phyloP scores from a whole-genome alignment of 768 basidiomycete species.

The Hemileccinum impolitum region DNA sequence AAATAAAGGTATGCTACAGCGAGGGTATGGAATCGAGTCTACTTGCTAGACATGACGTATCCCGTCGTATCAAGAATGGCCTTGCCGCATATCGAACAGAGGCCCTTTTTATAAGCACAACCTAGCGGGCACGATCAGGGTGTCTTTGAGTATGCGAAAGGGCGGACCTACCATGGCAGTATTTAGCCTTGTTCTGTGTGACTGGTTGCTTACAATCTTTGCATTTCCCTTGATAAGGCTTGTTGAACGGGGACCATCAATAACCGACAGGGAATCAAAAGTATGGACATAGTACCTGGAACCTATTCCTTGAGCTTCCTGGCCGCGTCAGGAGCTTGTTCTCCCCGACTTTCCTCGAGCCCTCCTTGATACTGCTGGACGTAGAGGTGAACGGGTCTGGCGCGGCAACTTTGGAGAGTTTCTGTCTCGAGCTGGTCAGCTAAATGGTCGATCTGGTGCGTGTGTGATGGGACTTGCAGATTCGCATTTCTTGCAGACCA shows the following conservation, averaged over 20 bases:
- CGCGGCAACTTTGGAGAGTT: constrained; percentile 87
- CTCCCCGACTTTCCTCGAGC: constrained; percentile 77
- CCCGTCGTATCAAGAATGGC: constrained; percentile 79
- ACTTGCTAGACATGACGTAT: constrained; percentile 86
- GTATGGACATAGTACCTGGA: constrained; percentile 55
- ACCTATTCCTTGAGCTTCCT: constrained; percentile 71
- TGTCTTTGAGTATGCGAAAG: constrained; percentile 3
- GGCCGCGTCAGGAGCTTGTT: constrained; percentile 76
- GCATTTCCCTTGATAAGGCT: constrained; percentile 87
- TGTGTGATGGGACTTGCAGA: constrained; percentile 41
- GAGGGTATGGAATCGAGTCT: constrained; percentile 24
- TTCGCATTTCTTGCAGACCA: constrained; percentile 91
- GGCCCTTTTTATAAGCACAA: constrained; percentile 83
- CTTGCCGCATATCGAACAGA: constrained; percentile 87
- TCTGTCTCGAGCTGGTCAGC: constrained; percentile 43
- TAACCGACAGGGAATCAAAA: constrained; percentile 11
- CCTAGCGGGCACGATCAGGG: constrained; percentile 40
- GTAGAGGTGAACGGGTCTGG: constrained; percentile 83
- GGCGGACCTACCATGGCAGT: constrained; percentile 69
- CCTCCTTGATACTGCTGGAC: constrained; percentile 72
- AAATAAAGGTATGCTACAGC: constrained; percentile 17
- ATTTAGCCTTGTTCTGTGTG: constrained; percentile 85
- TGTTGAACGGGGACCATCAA: constrained; percentile 1
- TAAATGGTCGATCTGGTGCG: constrained; percentile 4
- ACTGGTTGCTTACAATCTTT: constrained; percentile 83